Percentiles rank a stretch among this genome's conserved stretches.
Conservation (phyloP, 306 rosid genomes). For the Cicer pinnatifidum region DNA sequence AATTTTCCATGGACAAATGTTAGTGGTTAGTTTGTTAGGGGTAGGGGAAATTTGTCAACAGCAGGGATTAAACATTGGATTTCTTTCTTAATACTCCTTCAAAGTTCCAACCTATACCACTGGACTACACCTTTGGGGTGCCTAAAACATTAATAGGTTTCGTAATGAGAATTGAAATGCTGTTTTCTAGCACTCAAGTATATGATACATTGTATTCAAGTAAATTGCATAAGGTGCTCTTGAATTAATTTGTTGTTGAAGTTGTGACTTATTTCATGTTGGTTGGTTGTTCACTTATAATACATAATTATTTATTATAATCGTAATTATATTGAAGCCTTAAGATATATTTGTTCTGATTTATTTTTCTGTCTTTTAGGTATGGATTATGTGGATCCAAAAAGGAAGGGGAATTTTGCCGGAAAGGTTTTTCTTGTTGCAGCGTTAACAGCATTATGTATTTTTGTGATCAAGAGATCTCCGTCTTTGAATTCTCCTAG, state of each 20-base stretch:
- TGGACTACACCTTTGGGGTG: background rate
- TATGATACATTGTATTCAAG: conserved; percentile 31
- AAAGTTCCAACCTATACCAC: no score
- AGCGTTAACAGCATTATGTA: conserved; percentile 71
- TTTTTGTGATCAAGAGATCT: conserved; percentile 82
- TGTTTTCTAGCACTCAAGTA: conserved; percentile 26
- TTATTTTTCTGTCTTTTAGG: conserved; percentile 55
- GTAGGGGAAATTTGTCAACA: no score
- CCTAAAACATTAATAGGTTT: conserved; percentile 9
- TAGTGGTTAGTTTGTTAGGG: no score
- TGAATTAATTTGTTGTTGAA: conserved; percentile 12
- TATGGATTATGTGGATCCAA: conserved; percentile 82
- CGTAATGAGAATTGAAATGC: conserved; percentile 7
- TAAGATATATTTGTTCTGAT: conserved; percentile 13
- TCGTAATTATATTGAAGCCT: conserved; percentile 23
- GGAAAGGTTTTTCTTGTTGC: conserved; percentile 85
- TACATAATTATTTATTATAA: background rate
- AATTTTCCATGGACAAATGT: no score
- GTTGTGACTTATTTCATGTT: conserved; percentile 24
- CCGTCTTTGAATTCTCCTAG: conserved; percentile 73
- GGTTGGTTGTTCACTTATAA: conserved; percentile 18
- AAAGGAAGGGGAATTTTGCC: conserved; percentile 68
- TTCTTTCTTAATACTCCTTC: no score
- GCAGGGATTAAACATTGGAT: no score
- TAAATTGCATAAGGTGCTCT: conserved; percentile 12